Percentiles rank a stretch among this genome's conserved stretches.
Conservation (phyloP, 129 eudicot species). For the Artemisia tridentata region DNA sequence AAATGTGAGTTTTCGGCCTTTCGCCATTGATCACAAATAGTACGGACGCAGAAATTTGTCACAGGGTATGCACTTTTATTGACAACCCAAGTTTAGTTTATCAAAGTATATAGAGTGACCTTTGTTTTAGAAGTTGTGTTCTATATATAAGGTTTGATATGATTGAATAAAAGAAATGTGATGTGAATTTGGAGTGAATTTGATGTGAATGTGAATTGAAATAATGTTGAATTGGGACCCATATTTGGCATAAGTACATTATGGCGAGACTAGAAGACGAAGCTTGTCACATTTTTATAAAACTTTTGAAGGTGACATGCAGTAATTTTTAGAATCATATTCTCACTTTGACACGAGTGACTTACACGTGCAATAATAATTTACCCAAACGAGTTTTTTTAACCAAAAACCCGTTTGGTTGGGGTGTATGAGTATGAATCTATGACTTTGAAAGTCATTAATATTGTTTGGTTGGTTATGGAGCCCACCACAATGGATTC, state of each 20-base stretch:
- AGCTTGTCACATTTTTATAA: not conserved
- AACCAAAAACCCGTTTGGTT: too few relatives aligned
- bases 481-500: too few relatives aligned
- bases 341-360: not conserved
- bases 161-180: conserved; percentile 23
- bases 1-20: conserved; percentile 59
- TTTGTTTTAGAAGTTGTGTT: not conserved
- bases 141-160: conserved; percentile 45
- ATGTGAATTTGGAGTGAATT: conserved; percentile 62
- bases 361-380: not conserved
- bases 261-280: conserved; percentile 40
- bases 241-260: conserved; percentile 24
- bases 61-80: too few relatives aligned
- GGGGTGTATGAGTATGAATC: too few relatives aligned
- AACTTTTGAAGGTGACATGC: conserved; percentile 17
- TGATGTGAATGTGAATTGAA: conserved; percentile 41
- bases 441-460: too few relatives aligned
- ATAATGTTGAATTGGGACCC: conserved; percentile 37
- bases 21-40: conserved; percentile 59
- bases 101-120: too few relatives aligned
- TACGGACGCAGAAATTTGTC: too few relatives aligned
- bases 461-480: too few relatives aligned
- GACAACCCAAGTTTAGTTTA: too few relatives aligned
- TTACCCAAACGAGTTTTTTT: too few relatives aligned
- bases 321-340: conserved; percentile 10